These are phyloP conservation scores for Phytophthora podocarpi DNA, from an alignment of 352 stramenopile species.

Conservation along the genomic window DNA sequence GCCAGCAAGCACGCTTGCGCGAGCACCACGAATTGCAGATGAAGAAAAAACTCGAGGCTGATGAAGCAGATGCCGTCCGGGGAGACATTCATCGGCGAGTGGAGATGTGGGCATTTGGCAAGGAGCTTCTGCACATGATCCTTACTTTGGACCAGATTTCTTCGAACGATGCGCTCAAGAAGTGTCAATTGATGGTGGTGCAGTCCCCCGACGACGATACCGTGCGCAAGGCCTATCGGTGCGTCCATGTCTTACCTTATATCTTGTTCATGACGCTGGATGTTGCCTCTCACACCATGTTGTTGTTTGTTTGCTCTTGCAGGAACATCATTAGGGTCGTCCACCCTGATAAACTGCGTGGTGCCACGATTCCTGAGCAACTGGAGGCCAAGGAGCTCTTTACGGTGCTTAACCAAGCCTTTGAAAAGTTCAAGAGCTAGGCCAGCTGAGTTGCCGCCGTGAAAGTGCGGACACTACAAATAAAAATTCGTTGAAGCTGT, in stretches of 20 bases:
- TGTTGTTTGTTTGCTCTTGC: constrained; percentile 12
- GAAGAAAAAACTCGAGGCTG: constrained; percentile 80
- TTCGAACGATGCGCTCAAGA: constrained; percentile 69
- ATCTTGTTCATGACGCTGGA: neutral
- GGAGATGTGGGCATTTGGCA: constrained; percentile 86
- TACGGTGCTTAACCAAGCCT: constrained; percentile 88
- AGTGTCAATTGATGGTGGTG: constrained; percentile 78
- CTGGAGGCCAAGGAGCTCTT: constrained; percentile 88
- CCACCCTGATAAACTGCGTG: constrained; percentile 86
- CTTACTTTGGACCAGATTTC: constrained; percentile 86
- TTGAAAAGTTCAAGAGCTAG: constrained; percentile 87
- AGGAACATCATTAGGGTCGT: constrained; percentile 89
- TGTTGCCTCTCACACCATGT: neutral
- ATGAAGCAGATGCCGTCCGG: constrained; percentile 79
- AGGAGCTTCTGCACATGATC: constrained; percentile 85
- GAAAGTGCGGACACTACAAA: no score
- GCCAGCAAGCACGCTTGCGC: constrained; percentile 81
- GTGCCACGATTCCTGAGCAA: constrained; percentile 76
- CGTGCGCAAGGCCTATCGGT: constrained; percentile 85
- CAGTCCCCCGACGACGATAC: constrained; percentile 84
- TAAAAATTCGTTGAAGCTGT: neutral
- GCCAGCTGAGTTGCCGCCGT: neutral
- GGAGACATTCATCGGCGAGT: constrained; percentile 77
- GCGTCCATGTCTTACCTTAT: constrained; percentile 11
- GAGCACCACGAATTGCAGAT: constrained; percentile 83